These are phyloP conservation scores for Cytospora piceicola DNA, from an alignment of 2,329 filamentous ascomycete genomes.

Conservation along the genomic window DNA sequence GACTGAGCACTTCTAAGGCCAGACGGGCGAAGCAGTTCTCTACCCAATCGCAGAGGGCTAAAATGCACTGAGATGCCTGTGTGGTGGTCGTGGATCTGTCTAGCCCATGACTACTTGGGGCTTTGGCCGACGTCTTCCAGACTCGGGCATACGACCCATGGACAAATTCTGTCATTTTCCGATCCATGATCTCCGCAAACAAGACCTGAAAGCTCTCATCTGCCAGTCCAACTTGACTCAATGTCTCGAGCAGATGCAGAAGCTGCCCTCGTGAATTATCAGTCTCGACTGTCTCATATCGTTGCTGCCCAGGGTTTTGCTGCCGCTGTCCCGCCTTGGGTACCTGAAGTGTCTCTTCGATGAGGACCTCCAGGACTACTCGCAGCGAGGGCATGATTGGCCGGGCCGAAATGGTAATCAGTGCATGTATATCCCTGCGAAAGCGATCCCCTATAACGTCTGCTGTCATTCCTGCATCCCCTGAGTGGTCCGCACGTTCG, in stretches of 20 bases:
- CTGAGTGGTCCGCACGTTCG: constrained; percentile 35
- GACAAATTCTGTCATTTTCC: constrained; percentile 67
- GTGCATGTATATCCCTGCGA: constrained; percentile 63
- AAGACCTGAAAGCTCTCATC: constrained; percentile 71
- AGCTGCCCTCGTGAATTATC: constrained; percentile 54
- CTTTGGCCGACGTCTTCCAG: constrained; percentile 51
- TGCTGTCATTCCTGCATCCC: constrained; percentile 43
- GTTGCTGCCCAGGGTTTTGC: neutral
- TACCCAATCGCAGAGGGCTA: constrained; percentile 68
- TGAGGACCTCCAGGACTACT: constrained; percentile 57
- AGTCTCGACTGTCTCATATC: constrained; percentile 29
- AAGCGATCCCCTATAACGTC: constrained; percentile 52
- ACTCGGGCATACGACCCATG: constrained; percentile 63
- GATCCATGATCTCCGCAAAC: constrained; percentile 73
- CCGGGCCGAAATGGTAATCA: constrained; percentile 66
- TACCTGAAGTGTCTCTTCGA: constrained; percentile 53
- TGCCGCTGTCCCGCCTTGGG: constrained; percentile 18
- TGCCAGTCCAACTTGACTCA: constrained; percentile 68
- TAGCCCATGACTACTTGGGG: constrained; percentile 19
- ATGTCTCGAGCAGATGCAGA: constrained; percentile 58
- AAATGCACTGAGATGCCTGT: constrained; percentile 58
- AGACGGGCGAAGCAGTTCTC: constrained; percentile 68
- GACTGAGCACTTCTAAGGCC: constrained; percentile 62
- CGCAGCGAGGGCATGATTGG: constrained; percentile 58
- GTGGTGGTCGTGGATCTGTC: constrained; percentile 36